Base-by-base conservation (phyloP, 306 rosid genomes). In the Macrotyloma uniflorum region DNA sequence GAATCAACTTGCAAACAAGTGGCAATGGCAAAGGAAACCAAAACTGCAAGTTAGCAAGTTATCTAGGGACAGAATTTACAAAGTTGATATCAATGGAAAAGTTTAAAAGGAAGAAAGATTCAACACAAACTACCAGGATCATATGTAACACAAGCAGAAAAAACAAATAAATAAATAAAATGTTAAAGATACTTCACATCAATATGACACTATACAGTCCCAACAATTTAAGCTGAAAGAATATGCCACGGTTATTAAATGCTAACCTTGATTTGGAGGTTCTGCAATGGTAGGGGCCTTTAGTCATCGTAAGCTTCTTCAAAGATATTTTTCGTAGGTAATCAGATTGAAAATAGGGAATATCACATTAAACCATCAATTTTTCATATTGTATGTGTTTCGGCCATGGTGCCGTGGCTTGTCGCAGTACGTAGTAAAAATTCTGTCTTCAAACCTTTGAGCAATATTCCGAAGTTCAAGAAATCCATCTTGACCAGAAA, bases 371-470 rank as follows among this genome's bases (percentile, higher is more conserved):
- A 47, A 51, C 50, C 61, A 69, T 71, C 32, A 64, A 59, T 71
- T 67, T 75, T 53, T 57, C 42, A 43, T 28, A 40, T 69, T 0
- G 19, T 28, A 15, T 5, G 12, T 63, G 14, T 61, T n/a, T n/a
- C n/a, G n/a, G n/a, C n/a, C n/a, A n/a, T n/a, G n/a, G n/a, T n/a
- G n/a, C n/a, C n/a, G n/a, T n/a, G n/a, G 72, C 82, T 92, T 54
- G 86, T 85, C 64, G 97, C 93, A 61, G 89, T 91, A 72, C n/a
- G n/a, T n/a, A n/a, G 83, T 59, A 74, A 83, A 92, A 80, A 92
- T 86, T 81, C 91, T 89, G 74, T 95, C 98, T 85, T 95, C 96
- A 81, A 90, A 90, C 82, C 97, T 89, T 74, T 83, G 85, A 79
- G 96, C 97, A 78, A 92, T 94, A 76, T 85, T 90, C 84, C 57